Evolutionary conservation across 495 filamentous ascomycete species (phyloP).

Genomic region (Rusavskia elegans): DNA sequence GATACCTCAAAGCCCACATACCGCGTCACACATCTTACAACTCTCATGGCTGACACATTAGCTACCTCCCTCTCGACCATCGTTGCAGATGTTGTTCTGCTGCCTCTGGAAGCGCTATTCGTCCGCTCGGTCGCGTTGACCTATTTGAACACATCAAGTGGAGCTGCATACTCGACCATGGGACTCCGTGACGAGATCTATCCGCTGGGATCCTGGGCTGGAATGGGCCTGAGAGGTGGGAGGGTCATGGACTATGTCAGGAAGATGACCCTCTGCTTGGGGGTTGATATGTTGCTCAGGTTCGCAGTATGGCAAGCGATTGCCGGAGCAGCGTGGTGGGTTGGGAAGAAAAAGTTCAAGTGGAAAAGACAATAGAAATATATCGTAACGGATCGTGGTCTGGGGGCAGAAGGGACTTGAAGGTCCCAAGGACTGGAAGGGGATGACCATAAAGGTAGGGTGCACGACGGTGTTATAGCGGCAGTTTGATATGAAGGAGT

Average conservation of each 20-base stretch:
- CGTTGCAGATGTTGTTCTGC: slow-evolving; percentile 25
- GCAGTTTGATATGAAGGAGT: background rate
- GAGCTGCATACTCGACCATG: slow-evolving; percentile 4
- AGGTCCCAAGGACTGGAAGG: too few species aligned
- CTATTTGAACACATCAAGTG: slow-evolving; percentile 19
- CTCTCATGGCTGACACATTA: slow-evolving; percentile 28
- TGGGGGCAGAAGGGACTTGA: too few species aligned
- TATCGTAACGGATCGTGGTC: too few species aligned
- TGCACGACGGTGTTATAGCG: background rate
- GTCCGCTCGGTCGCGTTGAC: slow-evolving; percentile 29
- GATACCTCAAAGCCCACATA: slow-evolving; percentile 13
- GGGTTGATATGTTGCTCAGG: slow-evolving; percentile 28
- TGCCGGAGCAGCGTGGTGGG: slow-evolving; percentile 26
- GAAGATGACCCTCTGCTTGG: slow-evolving; percentile 29
- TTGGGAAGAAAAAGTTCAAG: slow-evolving; percentile 28
- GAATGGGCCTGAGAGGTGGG: slow-evolving; percentile 18
- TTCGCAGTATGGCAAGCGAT: slow-evolving; percentile 29
- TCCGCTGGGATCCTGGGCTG: slow-evolving; percentile 23
- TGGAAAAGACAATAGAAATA: slow-evolving; percentile 20
- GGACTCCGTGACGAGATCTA: slow-evolving; percentile 19
- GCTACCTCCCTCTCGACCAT: slow-evolving; percentile 28
- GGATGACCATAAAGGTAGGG: background rate
- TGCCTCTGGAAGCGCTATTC: slow-evolving; percentile 32
- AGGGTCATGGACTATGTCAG: slow-evolving; percentile 25
- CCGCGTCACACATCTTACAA: slow-evolving; percentile 35